phyloP scores from a whole-genome alignment of 306 rosid species.

The Fragaria nilgerrensis region DNA sequence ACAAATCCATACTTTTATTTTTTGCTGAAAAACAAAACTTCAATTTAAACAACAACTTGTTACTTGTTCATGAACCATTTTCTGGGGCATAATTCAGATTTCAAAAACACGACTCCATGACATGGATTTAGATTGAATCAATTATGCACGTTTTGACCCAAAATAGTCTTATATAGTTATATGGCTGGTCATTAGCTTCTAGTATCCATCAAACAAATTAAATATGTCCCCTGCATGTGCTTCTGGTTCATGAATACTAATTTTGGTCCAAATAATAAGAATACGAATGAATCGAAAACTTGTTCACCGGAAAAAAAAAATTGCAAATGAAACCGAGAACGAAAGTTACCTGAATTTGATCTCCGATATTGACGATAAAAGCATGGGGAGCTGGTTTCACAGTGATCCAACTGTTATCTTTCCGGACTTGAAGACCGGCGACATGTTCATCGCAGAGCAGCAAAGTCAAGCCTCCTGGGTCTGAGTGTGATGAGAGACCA shows the following conservation, averaged over 20 bases:
- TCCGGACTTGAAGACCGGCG: conserved; percentile 77
- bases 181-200: background rate
- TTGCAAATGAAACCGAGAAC: background rate
- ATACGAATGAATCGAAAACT: background rate
- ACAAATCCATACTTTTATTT: background rate
- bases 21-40: background rate
- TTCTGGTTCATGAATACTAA: conserved; percentile 27
- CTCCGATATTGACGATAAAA: conserved; percentile 85
- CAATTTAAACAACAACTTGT: background rate
- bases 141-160: conserved; percentile 13
- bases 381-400: conserved; percentile 77
- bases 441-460: conserved; percentile 61
- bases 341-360: conserved; percentile 73
- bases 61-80: background rate
- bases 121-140: background rate
- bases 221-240: conserved; percentile 49
- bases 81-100: background rate
- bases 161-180: background rate
- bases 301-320: too few relatives aligned
- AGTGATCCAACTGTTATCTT: conserved; percentile 57
- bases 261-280: background rate
- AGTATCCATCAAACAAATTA: background rate
- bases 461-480: conserved; percentile 83
- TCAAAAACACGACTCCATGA: background rate
- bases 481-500: conserved; percentile 87